Conservation (phyloP, 805 yeast species). For the Pichia nanzhaoensis region DNA sequence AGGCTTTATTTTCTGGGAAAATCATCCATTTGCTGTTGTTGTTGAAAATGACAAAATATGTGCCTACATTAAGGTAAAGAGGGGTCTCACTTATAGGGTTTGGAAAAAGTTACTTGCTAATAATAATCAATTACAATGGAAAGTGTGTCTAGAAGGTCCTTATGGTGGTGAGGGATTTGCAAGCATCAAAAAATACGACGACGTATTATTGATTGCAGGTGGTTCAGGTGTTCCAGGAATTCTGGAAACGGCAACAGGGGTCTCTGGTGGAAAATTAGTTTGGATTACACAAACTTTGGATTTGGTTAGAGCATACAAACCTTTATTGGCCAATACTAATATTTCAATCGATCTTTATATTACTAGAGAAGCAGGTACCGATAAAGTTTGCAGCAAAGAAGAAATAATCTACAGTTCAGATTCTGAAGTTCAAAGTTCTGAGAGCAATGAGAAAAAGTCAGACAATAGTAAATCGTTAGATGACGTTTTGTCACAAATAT, state of each 20-base stretch:
- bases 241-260: slow-evolving; percentile 31
- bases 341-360: slow-evolving; percentile 31
- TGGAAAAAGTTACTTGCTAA: slow-evolving; percentile 23
- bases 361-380: slow-evolving; percentile 27
- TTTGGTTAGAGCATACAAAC: slow-evolving; percentile 38
- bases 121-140: slow-evolving; percentile 11
- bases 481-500: neutral
- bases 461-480: neutral
- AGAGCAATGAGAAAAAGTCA: neutral
- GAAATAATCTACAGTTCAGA: neutral
- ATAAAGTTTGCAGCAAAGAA: neutral
- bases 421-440: neutral
- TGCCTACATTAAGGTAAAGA: slow-evolving; percentile 41
- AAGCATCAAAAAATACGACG: slow-evolving; percentile 42
- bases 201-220: slow-evolving; percentile 54
- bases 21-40: slow-evolving; percentile 63
- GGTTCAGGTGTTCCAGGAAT: slow-evolving; percentile 66
- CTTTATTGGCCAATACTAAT: slow-evolving; percentile 23
- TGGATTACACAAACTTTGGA: slow-evolving; percentile 54
- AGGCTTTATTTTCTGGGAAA: slow-evolving; percentile 52
- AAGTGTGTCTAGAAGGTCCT: slow-evolving; percentile 56
- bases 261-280: slow-evolving; percentile 37
- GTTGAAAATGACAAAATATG: slow-evolving; percentile 32
- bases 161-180: slow-evolving; percentile 44
- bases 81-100: slow-evolving; percentile 45